These are phyloP conservation scores for Ceratocystis huliohia DNA, from an alignment of 2,329 filamentous ascomycete genomes.

Conservation along the genomic window DNA sequence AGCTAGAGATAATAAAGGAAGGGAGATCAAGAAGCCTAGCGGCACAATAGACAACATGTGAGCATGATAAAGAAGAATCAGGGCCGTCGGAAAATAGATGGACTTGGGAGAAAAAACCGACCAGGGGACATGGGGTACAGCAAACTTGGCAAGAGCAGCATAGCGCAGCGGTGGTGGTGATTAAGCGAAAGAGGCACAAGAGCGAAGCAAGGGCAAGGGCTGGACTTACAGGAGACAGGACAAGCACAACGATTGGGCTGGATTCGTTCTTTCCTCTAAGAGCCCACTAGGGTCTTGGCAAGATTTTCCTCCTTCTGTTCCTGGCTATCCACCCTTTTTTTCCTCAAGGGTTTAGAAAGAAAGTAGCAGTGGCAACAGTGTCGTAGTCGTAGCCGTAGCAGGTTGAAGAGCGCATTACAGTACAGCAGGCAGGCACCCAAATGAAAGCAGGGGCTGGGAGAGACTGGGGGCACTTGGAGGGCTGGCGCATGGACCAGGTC, in stretches of 20 bases:
- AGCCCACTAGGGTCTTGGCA: neutral
- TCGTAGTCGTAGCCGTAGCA: neutral
- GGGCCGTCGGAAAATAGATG: constrained; percentile 8
- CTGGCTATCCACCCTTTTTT: neutral
- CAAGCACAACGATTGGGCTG: neutral
- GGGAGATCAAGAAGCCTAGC: neutral
- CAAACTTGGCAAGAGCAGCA: neutral
- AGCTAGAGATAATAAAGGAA: constrained; percentile 13
- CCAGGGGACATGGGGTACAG: neutral
- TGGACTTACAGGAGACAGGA: neutral
- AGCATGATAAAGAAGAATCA: constrained; percentile 4
- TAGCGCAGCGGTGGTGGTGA: constrained; percentile 2
- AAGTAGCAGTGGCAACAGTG: neutral
- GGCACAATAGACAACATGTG: constrained; percentile 5
- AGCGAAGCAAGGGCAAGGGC: neutral
- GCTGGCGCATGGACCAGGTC: neutral
- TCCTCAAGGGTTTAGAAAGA: neutral
- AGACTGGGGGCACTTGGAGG: neutral
- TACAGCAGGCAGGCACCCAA: neutral
- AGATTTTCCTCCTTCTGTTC: neutral
- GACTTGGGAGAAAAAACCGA: neutral
- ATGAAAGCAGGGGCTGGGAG: neutral
- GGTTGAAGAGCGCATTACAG: neutral
- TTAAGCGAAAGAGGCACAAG: constrained; percentile 10
- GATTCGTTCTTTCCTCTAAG: neutral